These are phyloP conservation scores for Colletotrichum lini DNA, from an alignment of 2,329 filamentous ascomycete species.

Conservation along the genomic window DNA sequence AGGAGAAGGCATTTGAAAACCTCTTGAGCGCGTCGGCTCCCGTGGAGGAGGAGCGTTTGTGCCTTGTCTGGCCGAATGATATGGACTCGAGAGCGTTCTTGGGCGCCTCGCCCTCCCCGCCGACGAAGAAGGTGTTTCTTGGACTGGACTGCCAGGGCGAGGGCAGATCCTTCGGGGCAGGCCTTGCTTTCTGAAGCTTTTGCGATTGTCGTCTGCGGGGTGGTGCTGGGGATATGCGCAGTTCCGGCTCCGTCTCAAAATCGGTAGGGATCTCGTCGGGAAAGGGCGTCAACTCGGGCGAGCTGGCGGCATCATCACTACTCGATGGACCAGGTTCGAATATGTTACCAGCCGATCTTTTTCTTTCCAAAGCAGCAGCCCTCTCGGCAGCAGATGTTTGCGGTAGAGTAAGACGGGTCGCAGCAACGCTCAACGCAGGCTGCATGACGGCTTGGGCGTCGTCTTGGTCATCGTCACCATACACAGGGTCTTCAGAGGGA, in stretches of 20 bases:
- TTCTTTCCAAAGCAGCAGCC: conserved; percentile 66
- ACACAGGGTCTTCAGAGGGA: conserved; percentile 52
- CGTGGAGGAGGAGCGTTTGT: conserved; percentile 67
- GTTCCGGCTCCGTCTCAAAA: conserved; percentile 36
- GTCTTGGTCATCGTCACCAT: conserved; percentile 60
- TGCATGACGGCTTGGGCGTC: conserved; percentile 73
- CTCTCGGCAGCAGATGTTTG: conserved; percentile 72
- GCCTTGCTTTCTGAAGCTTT: conserved; percentile 35
- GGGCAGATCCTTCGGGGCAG: conserved; percentile 43
- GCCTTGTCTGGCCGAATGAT: conserved; percentile 62
- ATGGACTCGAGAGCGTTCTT: conserved; percentile 59
- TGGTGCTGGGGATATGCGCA: conserved; percentile 28
- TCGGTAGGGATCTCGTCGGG: conserved; percentile 38
- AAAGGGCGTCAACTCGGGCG: conserved; percentile 39
- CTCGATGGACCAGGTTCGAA: conserved; percentile 46
- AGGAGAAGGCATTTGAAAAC: conserved; percentile 70
- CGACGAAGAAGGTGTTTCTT: conserved; percentile 54
- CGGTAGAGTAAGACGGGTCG: conserved; percentile 68
- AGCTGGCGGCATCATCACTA: conserved; percentile 38
- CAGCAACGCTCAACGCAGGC: conserved; percentile 70
- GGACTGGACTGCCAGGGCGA: conserved; percentile 60
- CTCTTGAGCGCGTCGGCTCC: conserved; percentile 71
- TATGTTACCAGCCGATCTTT: conserved; percentile 54
- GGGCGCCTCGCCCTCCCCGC: conserved; percentile 45
- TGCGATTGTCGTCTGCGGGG: conserved; percentile 28